Evolutionary conservation across 257 asterid genomes (phyloP).

Genomic region (Solanum pinnatisectum): DNA sequence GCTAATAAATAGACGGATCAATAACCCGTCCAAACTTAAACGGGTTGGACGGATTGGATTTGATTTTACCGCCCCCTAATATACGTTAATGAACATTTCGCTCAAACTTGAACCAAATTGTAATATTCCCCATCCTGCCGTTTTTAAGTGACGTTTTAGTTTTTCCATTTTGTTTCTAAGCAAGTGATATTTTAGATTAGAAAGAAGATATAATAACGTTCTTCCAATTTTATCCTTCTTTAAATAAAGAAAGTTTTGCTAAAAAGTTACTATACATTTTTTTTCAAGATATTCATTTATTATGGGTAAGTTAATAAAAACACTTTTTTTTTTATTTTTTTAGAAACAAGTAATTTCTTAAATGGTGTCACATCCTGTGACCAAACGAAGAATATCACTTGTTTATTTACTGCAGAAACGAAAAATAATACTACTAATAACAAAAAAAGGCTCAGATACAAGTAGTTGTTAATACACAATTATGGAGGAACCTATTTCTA

Average conservation of each 20-base stretch:
- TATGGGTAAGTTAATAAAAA: no score
- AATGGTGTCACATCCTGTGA: not conserved
- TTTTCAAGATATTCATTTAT: no score
- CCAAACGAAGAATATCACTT: not conserved
- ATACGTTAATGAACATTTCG: not conserved
- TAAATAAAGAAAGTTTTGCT: not conserved
- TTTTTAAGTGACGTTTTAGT: not conserved
- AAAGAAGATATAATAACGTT: not conserved
- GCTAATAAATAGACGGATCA: not conserved
- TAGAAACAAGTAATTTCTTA: not conserved
- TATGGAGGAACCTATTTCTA: not conserved
- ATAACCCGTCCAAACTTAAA: not conserved
- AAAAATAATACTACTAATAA: no score
- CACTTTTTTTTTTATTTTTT: no score
- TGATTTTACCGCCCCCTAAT: no score
- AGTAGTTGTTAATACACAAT: not conserved
- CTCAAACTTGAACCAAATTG: not conserved
- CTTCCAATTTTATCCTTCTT: not conserved
- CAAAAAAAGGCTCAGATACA: not conserved
- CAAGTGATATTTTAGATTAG: not conserved
- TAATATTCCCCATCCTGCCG: not conserved
- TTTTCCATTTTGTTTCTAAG: not conserved
- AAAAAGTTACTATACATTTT: not conserved
- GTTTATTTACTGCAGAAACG: no score
- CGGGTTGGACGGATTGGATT: no score